Evolutionary conservation across 768 basidiomycete genomes (phyloP).

Genomic region (Cystobasidium onofrii): DNA sequence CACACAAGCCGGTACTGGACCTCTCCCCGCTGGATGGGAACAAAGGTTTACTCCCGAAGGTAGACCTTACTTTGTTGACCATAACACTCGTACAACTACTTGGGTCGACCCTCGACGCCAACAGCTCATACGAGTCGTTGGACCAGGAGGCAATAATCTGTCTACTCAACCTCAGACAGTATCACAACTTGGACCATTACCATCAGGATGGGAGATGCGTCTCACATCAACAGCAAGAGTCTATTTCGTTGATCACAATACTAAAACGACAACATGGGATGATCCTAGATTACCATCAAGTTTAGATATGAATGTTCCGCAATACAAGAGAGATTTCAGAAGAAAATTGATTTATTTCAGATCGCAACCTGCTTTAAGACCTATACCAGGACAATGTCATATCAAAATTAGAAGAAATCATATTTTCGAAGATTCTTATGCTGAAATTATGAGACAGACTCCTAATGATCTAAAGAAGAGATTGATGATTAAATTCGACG

Average conservation of each 20-base stretch:
- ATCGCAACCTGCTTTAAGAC: conserved; percentile 93
- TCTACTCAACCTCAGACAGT: conserved; percentile 89
- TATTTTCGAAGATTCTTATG: conserved; percentile 98
- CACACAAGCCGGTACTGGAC: conserved; percentile 71
- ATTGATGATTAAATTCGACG: conserved; percentile 94
- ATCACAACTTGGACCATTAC: conserved; percentile 89
- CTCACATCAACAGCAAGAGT: conserved; percentile 95
- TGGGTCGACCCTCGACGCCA: conserved; percentile 99
- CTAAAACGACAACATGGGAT: conserved; percentile 99
- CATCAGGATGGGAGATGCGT: conserved; percentile 99
- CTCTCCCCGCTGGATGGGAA: conserved; percentile 95
- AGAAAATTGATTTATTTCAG: conserved; percentile 99
- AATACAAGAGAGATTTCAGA: conserved; percentile 99
- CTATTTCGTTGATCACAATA: conserved; percentile 99
- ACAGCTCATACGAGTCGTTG: conserved; percentile 93
- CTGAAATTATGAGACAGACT: conserved; percentile 98
- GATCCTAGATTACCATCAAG: conserved; percentile 93
- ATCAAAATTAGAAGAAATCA: conserved; percentile 96
- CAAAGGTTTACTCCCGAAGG: conserved; percentile 98
- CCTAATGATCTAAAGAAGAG: conserved; percentile 98
- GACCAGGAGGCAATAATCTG: conserved; percentile 77
- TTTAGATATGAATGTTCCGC: conserved; percentile 90
- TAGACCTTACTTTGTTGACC: conserved; percentile 96
- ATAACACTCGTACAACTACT: conserved; percentile 98
- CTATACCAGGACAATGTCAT: conserved; percentile 97